phyloP scores from a whole-genome alignment of 2,329 filamentous ascomycete species.

The Neocatenulostroma microsporum region DNA sequence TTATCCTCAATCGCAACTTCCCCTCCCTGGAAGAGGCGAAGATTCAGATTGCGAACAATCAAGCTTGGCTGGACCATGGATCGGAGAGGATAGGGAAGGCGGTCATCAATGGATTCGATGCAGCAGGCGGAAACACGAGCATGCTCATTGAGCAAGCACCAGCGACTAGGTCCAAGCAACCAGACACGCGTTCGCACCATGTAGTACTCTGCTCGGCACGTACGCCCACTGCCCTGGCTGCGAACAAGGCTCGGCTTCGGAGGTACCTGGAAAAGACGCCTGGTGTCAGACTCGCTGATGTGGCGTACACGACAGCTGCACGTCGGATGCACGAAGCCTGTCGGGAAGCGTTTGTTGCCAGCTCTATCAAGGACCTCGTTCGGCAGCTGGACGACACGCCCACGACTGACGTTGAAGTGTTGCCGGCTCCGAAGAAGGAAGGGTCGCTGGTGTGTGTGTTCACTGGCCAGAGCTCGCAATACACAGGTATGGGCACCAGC shows the following conservation, averaged over 20 bases:
- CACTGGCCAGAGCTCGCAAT: constrained; percentile 32
- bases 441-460: constrained; percentile 27
- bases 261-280: constrained; percentile 38
- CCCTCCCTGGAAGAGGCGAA: constrained; percentile 53
- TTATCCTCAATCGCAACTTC: constrained; percentile 53
- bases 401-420: constrained; percentile 9
- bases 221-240: constrained; percentile 38
- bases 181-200: constrained; percentile 46
- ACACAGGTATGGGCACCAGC: constrained; percentile 21
- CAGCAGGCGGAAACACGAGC: constrained; percentile 64
- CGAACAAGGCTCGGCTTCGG: constrained; percentile 51
- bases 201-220: constrained; percentile 55
- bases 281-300: constrained; percentile 42
- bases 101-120: constrained; percentile 61
- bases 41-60: constrained; percentile 52
- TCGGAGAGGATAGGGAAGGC: constrained; percentile 34
- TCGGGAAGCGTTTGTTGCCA: constrained; percentile 28
- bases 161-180: constrained; percentile 26
- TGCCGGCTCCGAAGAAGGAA: neutral
- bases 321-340: constrained; percentile 38
- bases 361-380: constrained; percentile 25
- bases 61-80: too few species aligned
- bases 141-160: constrained; percentile 58
- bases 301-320: constrained; percentile 63
- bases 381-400: constrained; percentile 12